Percentiles rank a stretch among this genome's conserved stretches.
Conservation (phyloP, 345 rosid species). For the Passiflora organensis region DNA sequence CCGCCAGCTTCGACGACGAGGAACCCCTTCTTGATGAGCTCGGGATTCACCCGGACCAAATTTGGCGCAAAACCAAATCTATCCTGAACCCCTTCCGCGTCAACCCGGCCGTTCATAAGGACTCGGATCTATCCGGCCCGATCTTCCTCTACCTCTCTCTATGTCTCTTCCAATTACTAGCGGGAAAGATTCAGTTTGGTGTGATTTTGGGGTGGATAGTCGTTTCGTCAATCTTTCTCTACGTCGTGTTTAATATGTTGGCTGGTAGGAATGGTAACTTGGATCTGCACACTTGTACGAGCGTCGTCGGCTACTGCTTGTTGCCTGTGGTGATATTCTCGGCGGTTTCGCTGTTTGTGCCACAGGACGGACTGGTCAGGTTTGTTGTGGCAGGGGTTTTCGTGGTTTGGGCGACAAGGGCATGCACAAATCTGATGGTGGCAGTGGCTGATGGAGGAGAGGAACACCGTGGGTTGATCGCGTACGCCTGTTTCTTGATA, state of each 20-base stretch:
- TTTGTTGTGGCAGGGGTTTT: slow-evolving; percentile 51
- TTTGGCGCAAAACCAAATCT: slow-evolving; percentile 85
- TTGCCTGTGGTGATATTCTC: slow-evolving; percentile 80
- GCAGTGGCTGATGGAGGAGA: slow-evolving; percentile 84
- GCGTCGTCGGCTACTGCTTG: slow-evolving; percentile 78
- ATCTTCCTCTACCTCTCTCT: slow-evolving; percentile 71
- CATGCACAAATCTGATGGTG: slow-evolving; percentile 67
- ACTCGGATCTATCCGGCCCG: slow-evolving; percentile 89
- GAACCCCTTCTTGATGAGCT: slow-evolving; percentile 94
- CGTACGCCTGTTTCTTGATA: slow-evolving; percentile 95
- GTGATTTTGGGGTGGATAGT: slow-evolving; percentile 94
- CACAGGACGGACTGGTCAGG: slow-evolving; percentile 50
- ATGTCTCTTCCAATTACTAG: slow-evolving; percentile 79
- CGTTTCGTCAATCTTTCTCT: slow-evolving; percentile 79
- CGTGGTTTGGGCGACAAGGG: slow-evolving; percentile 83
- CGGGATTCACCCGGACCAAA: slow-evolving; percentile 94
- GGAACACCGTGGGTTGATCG: slow-evolving; percentile 78
- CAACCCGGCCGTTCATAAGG: slow-evolving; percentile 59
- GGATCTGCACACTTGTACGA: slow-evolving; percentile 84
- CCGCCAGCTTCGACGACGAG: slow-evolving; percentile 71
- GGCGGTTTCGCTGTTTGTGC: slow-evolving; percentile 68
- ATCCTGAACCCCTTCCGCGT: slow-evolving; percentile 77
- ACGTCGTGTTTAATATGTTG: slow-evolving; percentile 85
- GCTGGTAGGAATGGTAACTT: slow-evolving; percentile 85
- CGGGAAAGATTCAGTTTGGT: slow-evolving; percentile 90